Evolutionary conservation across 495 filamentous ascomycete species (phyloP).

Genomic region (Ramalina intermedia): DNA sequence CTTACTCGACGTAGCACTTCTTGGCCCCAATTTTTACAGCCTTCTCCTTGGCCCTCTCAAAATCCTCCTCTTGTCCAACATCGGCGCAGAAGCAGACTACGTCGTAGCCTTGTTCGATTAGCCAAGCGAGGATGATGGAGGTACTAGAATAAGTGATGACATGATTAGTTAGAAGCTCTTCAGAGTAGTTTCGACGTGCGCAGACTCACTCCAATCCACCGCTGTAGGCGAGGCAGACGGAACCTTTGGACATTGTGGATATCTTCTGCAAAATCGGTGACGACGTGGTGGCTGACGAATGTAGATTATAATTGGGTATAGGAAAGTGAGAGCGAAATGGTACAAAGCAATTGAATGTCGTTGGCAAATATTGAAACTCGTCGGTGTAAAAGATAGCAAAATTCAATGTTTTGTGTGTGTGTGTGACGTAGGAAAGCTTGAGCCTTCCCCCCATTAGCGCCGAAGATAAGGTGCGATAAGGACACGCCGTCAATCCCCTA

Average conservation of each 20-base stretch:
- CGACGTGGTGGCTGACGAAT: too few species aligned
- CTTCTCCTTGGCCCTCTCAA: constrained; percentile 12
- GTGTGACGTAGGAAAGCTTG: too few species aligned
- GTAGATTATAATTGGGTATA: too few species aligned
- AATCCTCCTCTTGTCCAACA: constrained; percentile 18
- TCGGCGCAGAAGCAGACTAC: constrained; percentile 16
- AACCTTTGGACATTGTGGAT: background rate
- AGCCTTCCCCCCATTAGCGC: too few species aligned
- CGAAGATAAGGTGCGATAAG: too few species aligned
- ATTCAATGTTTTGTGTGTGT: too few species aligned
- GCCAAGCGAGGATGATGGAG: constrained; percentile 10
- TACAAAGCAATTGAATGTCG: too few species aligned
- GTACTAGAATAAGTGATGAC: background rate
- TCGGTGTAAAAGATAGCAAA: too few species aligned
- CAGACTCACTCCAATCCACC: background rate
- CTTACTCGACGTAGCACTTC: constrained; percentile 2
- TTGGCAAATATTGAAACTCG: too few species aligned
- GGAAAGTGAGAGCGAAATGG: too few species aligned
- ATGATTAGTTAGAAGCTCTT: background rate
- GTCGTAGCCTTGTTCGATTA: constrained; percentile 14
- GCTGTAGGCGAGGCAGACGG: background rate
- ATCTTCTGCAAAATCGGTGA: too few species aligned
- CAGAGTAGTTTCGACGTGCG: background rate
- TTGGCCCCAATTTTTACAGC: constrained; percentile 17
- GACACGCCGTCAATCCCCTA: too few species aligned